These are phyloP conservation scores for Cyberlindnera mycetangii DNA, from an alignment of 805 yeast species.

Conservation along the genomic window DNA sequence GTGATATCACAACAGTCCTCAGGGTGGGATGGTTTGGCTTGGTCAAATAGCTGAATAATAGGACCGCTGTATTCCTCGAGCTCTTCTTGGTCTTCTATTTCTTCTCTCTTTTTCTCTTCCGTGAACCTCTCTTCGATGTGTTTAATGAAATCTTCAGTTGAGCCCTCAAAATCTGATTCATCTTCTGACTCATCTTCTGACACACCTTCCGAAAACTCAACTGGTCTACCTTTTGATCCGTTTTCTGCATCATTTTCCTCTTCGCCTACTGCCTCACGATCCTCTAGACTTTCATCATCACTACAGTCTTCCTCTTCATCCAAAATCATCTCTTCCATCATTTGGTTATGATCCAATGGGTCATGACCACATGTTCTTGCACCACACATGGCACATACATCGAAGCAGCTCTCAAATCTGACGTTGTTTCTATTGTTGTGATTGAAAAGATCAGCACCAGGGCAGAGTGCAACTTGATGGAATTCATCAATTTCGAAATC, in stretches of 20 bases:
- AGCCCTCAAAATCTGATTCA: conserved; percentile 24
- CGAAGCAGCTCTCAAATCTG: conserved; percentile 57
- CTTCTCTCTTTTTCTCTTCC: conserved; percentile 17
- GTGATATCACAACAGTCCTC: conserved; percentile 73
- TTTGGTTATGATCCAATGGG: conserved; percentile 6
- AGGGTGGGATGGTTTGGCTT: conserved; percentile 36
- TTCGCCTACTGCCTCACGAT: conserved; percentile 10
- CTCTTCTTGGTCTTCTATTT: conserved; percentile 15
- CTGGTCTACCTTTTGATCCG: too few relatives aligned
- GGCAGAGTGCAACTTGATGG: conserved; percentile 76
- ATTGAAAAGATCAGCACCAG: conserved; percentile 88
- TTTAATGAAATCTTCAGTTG: conserved; percentile 30
- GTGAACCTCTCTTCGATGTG: conserved; percentile 27
- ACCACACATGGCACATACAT: conserved; percentile 54
- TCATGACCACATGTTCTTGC: conserved; percentile 35
- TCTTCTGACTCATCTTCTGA: conserved; percentile 14
- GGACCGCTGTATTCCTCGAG: conserved; percentile 15
- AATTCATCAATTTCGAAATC: conserved; percentile 78
- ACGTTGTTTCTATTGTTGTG: conserved; percentile 64
- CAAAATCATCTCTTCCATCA: conserved; percentile 11
- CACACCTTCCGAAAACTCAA: too few relatives aligned
- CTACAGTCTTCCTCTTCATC: conserved; percentile 10
- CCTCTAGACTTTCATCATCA: conserved; percentile 13
- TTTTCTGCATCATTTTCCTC: conserved; percentile 11
- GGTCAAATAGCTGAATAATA: conserved; percentile 16